phyloP scores from a whole-genome alignment of 169 alveolate genomes.

The Toxoplasma gondii region DNA sequence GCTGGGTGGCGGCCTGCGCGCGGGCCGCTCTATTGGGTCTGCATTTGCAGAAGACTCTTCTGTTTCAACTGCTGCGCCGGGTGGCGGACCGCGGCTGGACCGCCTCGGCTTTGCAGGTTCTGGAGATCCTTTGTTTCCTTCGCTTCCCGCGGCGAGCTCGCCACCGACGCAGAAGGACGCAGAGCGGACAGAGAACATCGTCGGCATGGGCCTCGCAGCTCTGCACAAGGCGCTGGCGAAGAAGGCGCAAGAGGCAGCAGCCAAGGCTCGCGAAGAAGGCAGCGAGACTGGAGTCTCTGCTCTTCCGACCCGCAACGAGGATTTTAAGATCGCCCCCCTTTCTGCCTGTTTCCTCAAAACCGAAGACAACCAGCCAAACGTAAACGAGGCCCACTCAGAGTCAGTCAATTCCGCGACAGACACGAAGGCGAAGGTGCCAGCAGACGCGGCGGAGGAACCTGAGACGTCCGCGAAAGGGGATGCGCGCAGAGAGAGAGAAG shows the following conservation, averaged over 20 bases:
- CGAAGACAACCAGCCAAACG: background rate
- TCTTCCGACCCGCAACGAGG: background rate
- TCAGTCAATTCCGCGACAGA: no score
- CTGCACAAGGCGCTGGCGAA: slow-evolving; percentile 28
- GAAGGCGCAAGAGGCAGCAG: background rate
- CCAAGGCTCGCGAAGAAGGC: background rate
- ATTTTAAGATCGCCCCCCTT: background rate
- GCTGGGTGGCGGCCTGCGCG: background rate
- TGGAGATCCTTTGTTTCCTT: no score
- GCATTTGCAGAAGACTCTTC: background rate
- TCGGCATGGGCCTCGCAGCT: slow-evolving; percentile 42
- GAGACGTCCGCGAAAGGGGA: background rate
- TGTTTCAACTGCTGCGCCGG: background rate
- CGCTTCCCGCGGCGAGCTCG: background rate
- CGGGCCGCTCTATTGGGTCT: no score
- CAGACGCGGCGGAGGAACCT: background rate
- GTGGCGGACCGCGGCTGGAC: background rate
- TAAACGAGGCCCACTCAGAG: no score
- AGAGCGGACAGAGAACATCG: background rate
- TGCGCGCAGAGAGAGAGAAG: background rate
- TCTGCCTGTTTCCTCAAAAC: background rate
- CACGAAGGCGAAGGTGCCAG: background rate
- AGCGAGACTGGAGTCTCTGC: background rate
- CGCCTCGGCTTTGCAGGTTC: background rate
- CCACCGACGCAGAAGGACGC: background rate